Evolutionary conservation across 768 basidiomycete genomes (phyloP).

Genomic region (Hortiboletus flavorubellus): DNA sequence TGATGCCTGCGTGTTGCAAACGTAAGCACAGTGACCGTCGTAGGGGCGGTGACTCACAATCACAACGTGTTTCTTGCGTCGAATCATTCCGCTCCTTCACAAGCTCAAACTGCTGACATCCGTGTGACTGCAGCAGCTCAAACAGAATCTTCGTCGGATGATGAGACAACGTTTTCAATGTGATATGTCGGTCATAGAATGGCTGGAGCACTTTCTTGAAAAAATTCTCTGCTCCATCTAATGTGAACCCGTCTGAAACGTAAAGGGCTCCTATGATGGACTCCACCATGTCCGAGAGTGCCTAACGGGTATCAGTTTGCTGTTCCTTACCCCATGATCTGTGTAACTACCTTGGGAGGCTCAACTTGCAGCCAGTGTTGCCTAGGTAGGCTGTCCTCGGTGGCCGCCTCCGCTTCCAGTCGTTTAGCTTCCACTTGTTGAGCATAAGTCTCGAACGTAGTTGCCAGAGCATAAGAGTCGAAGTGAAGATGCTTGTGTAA

Average conservation of each 20-base stretch:
- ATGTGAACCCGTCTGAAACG: conserved; percentile 69
- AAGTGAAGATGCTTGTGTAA: conserved; percentile 60
- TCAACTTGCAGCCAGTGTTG: conserved; percentile 80
- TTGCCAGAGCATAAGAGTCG: conserved; percentile 50
- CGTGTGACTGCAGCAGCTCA: conserved; percentile 68
- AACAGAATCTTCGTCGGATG: conserved; percentile 77
- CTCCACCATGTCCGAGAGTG: conserved; percentile 76
- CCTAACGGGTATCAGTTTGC: conserved; percentile 38
- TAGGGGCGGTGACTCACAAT: conserved; percentile 40
- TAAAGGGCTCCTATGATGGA: conserved; percentile 77
- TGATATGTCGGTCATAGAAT: conserved; percentile 76
- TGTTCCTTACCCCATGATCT: not conserved
- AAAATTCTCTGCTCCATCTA: conserved; percentile 56
- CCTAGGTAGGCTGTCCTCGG: conserved; percentile 50
- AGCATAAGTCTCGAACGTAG: conserved; percentile 52
- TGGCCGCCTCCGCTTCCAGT: conserved; percentile 46
- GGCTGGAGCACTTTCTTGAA: conserved; percentile 69
- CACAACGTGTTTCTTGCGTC: conserved; percentile 41
- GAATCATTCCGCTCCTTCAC: conserved; percentile 44
- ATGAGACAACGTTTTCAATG: conserved; percentile 65
- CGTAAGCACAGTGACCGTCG: conserved; percentile 16
- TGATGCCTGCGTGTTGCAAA: conserved; percentile 45
- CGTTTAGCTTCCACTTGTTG: conserved; percentile 44
- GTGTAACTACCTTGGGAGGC: conserved; percentile 63
- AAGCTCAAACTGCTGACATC: conserved; percentile 65